Conservation (phyloP, 2,329 filamentous ascomycete species). For the Ambrosiella cleistominuta region DNA sequence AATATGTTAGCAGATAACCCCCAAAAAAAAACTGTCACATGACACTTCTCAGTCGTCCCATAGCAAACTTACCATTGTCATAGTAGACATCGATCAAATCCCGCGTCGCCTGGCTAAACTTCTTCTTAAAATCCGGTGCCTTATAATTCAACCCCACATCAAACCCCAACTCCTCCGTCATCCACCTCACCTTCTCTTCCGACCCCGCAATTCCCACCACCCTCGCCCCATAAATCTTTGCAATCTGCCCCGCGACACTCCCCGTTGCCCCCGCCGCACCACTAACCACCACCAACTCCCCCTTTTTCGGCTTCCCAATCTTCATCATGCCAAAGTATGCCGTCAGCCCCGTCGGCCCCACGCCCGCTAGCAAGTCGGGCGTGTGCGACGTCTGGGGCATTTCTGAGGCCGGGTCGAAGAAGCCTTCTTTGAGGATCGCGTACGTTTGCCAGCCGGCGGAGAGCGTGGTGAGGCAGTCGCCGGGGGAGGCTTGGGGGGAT, state of each 20-base stretch:
- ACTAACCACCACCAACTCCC: slow-evolving; percentile 60
- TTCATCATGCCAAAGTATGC: slow-evolving; percentile 60
- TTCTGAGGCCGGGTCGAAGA: slow-evolving; percentile 24
- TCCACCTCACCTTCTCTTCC: slow-evolving; percentile 49
- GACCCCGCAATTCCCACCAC: slow-evolving; percentile 50
- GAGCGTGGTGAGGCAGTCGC: slow-evolving; percentile 36
- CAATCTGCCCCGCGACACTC: slow-evolving; percentile 59
- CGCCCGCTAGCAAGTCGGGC: slow-evolving; percentile 44
- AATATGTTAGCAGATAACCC: background rate
- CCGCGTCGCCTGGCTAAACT: slow-evolving; percentile 41
- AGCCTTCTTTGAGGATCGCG: slow-evolving; percentile 37
- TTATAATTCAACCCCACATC: slow-evolving; percentile 56
- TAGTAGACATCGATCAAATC: slow-evolving; percentile 52
- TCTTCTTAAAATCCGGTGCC: slow-evolving; percentile 37
- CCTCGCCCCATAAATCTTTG: slow-evolving; percentile 47
- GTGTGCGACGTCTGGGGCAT: slow-evolving; percentile 25
- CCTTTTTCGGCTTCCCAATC: slow-evolving; percentile 47
- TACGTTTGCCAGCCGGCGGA: slow-evolving; percentile 49
- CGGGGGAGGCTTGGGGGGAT: slow-evolving; percentile 34
- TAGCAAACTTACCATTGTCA: slow-evolving; percentile 36
- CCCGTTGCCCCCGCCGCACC: slow-evolving; percentile 67
- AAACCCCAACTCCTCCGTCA: slow-evolving; percentile 46
- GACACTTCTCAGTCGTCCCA: background rate
- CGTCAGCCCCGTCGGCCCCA: slow-evolving; percentile 53
- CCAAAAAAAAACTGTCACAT: background rate